Percentiles rank a stretch among this genome's conserved stretches.
phyloP scores from a whole-genome alignment of 768 basidiomycete species.

The Russula ochroleuca region DNA sequence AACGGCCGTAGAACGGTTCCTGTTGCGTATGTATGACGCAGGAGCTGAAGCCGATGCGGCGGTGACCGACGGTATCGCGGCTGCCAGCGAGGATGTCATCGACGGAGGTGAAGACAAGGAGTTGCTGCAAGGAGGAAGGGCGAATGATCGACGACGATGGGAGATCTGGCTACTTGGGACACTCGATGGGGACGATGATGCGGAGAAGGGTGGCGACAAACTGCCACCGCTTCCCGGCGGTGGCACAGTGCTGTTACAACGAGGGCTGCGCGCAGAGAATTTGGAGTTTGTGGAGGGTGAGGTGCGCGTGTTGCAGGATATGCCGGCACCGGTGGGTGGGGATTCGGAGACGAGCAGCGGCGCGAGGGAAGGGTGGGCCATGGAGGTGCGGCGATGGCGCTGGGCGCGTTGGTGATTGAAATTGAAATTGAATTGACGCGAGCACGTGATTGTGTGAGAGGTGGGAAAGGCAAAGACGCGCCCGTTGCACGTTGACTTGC shows the following conservation, averaged over 20 bases:
- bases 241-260: background rate
- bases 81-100: background rate
- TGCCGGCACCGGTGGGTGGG: background rate
- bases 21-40: slow-evolving; percentile 26
- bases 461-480: background rate
- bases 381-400: slow-evolving; percentile 34
- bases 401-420: slow-evolving; percentile 23
- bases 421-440: slow-evolving; percentile 1
- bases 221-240: background rate
- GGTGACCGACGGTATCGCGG: too few relatives aligned
- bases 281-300: slow-evolving; percentile 32
- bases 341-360: slow-evolving; percentile 25
- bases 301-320: slow-evolving; percentile 31
- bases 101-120: background rate
- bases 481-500: background rate
- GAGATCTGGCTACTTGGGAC: slow-evolving; percentile 16
- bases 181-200: background rate
- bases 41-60: slow-evolving; percentile 10
- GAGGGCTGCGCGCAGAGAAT: background rate
- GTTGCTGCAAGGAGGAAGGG: background rate
- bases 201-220: too few relatives aligned
- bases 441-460: slow-evolving; percentile 10
- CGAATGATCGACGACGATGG: slow-evolving; percentile 12
- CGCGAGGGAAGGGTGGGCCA: slow-evolving; percentile 33
- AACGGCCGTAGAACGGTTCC: slow-evolving; percentile 33